A percentile compares a stretch with the other conserved stretches of the same genome.
Evolutionary conservation across 2,329 filamentous ascomycete genomes (phyloP).

Genomic region (Curvularia verruculosa): DNA sequence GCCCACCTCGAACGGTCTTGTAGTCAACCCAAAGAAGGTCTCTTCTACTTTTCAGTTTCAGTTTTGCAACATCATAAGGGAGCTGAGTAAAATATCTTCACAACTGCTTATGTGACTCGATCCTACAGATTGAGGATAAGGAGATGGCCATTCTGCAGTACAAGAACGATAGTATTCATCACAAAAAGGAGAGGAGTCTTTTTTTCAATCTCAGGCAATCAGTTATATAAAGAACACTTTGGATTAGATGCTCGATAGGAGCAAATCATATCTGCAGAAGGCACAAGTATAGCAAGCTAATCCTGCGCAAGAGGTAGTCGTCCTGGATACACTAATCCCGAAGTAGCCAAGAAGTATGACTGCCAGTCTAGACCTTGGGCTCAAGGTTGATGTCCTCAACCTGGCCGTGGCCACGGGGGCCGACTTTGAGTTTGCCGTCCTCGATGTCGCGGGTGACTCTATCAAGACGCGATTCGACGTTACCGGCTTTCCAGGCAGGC

Average conservation of each 20-base stretch:
- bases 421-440: constrained; percentile 42
- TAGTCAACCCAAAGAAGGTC: too few relatives aligned
- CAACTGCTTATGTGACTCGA: too few relatives aligned
- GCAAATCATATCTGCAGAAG: neutral
- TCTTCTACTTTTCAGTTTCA: too few relatives aligned
- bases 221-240: neutral
- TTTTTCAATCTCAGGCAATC: neutral
- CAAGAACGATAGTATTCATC: neutral
- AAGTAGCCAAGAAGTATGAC: neutral
- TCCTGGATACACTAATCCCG: neutral
- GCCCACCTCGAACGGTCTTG: too few relatives aligned
- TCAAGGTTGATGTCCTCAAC: constrained; percentile 25
- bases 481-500: constrained; percentile 44
- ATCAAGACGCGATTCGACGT: constrained; percentile 43
- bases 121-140: neutral
- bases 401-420: constrained; percentile 2
- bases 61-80: too few relatives aligned
- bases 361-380: constrained; percentile 21
- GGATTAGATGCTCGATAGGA: neutral
- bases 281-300: neutral
- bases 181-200: neutral
- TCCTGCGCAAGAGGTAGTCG: neutral
- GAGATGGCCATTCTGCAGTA: neutral
- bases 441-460: constrained; percentile 46
- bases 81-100: too few relatives aligned